These are phyloP conservation scores for Phytophthora crassamura DNA, from an alignment of 352 stramenopile genomes.

Conservation along the genomic window DNA sequence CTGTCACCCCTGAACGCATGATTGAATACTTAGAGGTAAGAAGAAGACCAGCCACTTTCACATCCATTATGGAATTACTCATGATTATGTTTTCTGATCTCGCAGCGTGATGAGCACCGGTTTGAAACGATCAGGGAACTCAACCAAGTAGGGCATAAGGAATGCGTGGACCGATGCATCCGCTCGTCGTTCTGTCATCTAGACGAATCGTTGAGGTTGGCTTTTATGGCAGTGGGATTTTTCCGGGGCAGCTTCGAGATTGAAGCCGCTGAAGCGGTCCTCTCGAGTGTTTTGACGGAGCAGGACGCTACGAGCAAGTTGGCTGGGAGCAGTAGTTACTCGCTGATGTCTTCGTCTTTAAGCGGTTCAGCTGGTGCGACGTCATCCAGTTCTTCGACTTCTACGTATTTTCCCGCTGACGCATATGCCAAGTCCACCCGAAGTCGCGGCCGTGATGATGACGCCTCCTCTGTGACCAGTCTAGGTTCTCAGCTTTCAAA, in stretches of 20 bases:
- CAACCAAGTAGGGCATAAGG: slow-evolving; percentile 78
- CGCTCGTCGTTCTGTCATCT: slow-evolving; percentile 84
- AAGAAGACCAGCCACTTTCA: slow-evolving; percentile 4
- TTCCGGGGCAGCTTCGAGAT: slow-evolving; percentile 83
- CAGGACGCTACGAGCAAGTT: slow-evolving; percentile 24
- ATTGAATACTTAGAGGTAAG: slow-evolving; percentile 79
- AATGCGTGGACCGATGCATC: slow-evolving; percentile 83
- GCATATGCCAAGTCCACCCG: slow-evolving; percentile 53
- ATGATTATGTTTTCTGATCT: background rate
- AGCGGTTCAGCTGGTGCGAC: slow-evolving; percentile 18
- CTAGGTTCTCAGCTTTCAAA: slow-evolving; percentile 70
- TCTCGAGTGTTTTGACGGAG: slow-evolving; percentile 55
- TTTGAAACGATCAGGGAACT: slow-evolving; percentile 82
- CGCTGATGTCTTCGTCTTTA: slow-evolving; percentile 37
- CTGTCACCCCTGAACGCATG: slow-evolving; percentile 79
- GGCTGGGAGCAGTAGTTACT: slow-evolving; percentile 17
- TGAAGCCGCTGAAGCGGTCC: slow-evolving; percentile 68
- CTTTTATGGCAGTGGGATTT: slow-evolving; percentile 86
- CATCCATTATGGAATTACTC: background rate
- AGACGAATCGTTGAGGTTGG: slow-evolving; percentile 69
- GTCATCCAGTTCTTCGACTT: slow-evolving; percentile 22
- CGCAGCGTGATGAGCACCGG: slow-evolving; percentile 62
- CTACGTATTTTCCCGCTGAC: slow-evolving; percentile 58
- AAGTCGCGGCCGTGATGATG: slow-evolving; percentile 51
- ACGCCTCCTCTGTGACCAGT: slow-evolving; percentile 59